Evolutionary conservation across 306 rosid genomes (phyloP).

Genomic region (Abrus precatorius): DNA sequence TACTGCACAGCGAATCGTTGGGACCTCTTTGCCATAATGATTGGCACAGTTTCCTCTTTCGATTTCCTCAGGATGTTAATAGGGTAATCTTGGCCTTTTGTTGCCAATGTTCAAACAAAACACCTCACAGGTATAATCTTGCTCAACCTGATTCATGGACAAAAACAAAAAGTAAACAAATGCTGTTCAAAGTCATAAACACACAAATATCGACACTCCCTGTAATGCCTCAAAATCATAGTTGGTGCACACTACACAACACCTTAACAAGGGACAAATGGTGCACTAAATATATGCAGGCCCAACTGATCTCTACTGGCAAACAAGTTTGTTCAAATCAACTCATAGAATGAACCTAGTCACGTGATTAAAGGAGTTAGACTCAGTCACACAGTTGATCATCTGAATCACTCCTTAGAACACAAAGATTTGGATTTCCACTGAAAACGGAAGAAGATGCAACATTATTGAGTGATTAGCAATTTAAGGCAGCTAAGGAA

Average conservation of each 20-base stretch:
- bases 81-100: constrained; percentile 35
- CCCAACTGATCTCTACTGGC: constrained; percentile 28
- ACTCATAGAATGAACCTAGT: background rate
- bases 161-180: constrained; percentile 49
- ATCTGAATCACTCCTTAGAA: constrained; percentile 29
- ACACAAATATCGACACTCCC: constrained; percentile 8
- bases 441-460: constrained; percentile 28
- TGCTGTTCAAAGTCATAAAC: constrained; percentile 15
- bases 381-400: background rate
- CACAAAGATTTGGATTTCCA: constrained; percentile 39
- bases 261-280: constrained; percentile 3
- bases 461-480: constrained; percentile 32
- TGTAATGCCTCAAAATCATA: constrained; percentile 13
- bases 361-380: constrained; percentile 9
- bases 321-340: constrained; percentile 30
- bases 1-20: constrained; percentile 68
- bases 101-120: constrained; percentile 41
- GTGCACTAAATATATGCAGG: constrained; percentile 25
- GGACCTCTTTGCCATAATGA: constrained; percentile 76
- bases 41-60: constrained; percentile 38
- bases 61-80: constrained; percentile 31
- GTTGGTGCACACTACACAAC: background rate
- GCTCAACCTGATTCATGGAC: constrained; percentile 52
- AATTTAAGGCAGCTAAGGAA: constrained; percentile 11
- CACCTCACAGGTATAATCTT: constrained; percentile 47